A percentile compares a stretch with the other conserved stretches of the same genome.
These are phyloP conservation scores for Syncephalastrum monosporum DNA, from an alignment of 371 early-diverging fungal species.

Conservation along the genomic window DNA sequence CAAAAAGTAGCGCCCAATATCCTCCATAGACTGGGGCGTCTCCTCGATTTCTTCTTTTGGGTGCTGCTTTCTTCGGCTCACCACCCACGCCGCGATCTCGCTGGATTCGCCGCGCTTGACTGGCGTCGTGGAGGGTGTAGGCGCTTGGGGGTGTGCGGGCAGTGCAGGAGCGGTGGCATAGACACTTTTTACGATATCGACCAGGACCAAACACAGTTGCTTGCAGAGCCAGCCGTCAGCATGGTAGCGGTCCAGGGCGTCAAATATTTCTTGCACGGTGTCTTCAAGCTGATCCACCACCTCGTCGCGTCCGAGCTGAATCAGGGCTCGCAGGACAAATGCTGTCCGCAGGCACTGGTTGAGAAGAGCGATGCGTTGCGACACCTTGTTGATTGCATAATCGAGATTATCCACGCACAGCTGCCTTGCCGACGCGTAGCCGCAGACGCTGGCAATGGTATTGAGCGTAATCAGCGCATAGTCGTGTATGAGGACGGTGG, in stretches of 20 bases:
- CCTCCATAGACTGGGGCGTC: conserved; percentile 29
- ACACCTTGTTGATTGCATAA: conserved; percentile 60
- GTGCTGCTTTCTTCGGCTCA: not conserved
- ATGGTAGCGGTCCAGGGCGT: conserved; percentile 53
- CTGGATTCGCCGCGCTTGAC: conserved; percentile 12
- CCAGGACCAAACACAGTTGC: conserved; percentile 44
- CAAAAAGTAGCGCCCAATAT: conserved; percentile 47
- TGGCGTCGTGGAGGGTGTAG: not conserved
- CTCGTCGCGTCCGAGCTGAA: conserved; percentile 46
- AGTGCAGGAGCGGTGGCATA: not conserved
- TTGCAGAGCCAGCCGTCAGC: conserved; percentile 31
- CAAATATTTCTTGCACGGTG: conserved; percentile 59
- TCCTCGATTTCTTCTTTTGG: conserved; percentile 7
- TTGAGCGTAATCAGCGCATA: conserved; percentile 43
- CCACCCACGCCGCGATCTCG: conserved; percentile 28
- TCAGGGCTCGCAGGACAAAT: conserved; percentile 54
- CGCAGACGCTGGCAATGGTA: conserved; percentile 33
- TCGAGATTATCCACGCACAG: conserved; percentile 60
- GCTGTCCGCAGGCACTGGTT: conserved; percentile 47
- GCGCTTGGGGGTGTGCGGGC: not conserved
- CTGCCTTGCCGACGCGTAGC: conserved; percentile 22
- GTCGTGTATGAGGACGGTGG: conserved; percentile 32
- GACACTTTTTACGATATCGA: conserved; percentile 34
- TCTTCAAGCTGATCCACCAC: conserved; percentile 56
- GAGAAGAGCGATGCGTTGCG: conserved; percentile 46